Conservation (phyloP, 2,329 filamentous ascomycete species). For the Amylocarpus encephaloides region DNA sequence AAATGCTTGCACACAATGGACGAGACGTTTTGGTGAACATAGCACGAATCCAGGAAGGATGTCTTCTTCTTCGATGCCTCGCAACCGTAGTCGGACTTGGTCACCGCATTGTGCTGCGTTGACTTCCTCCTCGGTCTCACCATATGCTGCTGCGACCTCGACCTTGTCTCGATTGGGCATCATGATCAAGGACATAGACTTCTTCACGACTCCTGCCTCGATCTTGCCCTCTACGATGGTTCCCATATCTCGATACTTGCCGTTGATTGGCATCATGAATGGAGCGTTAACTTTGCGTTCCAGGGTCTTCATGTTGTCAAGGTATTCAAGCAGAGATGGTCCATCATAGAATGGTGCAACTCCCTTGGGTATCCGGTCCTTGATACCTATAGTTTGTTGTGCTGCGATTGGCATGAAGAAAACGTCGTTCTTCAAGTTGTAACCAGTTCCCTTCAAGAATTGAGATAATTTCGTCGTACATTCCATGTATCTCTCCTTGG, state of each 20-base stretch:
- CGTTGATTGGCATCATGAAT: slow-evolving; percentile 98
- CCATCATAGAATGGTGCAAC: slow-evolving; percentile 79
- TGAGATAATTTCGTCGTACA: slow-evolving; percentile 81
- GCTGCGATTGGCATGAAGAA: slow-evolving; percentile 96
- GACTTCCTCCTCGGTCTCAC: slow-evolving; percentile 93
- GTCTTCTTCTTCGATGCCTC: slow-evolving; percentile 96
- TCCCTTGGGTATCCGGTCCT: slow-evolving; percentile 73
- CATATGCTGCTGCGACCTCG: slow-evolving; percentile 79
- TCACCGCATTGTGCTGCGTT: slow-evolving; percentile 79
- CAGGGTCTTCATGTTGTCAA: slow-evolving; percentile 87
- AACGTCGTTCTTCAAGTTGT: slow-evolving; percentile 89
- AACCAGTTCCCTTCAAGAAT: slow-evolving; percentile 88
- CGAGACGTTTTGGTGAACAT: slow-evolving; percentile 87
- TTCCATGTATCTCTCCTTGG: slow-evolving; percentile 84
- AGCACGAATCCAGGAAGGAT: slow-evolving; percentile 93
- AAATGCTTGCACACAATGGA: slow-evolving; percentile 83
- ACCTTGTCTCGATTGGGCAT: slow-evolving; percentile 90
- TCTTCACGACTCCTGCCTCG: slow-evolving; percentile 89
- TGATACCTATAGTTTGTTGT: slow-evolving; percentile 79
- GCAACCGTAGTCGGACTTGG: slow-evolving; percentile 84
- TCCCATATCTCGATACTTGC: slow-evolving; percentile 95
- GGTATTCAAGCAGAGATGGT: slow-evolving; percentile 86
- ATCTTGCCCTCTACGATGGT: slow-evolving; percentile 98
- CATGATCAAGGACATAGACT: slow-evolving; percentile 78
- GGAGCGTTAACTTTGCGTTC: slow-evolving; percentile 96